Evolutionary conservation across 208 protist genomes (phyloP).

Genomic region (Herpetomonas samuelpessoai): DNA sequence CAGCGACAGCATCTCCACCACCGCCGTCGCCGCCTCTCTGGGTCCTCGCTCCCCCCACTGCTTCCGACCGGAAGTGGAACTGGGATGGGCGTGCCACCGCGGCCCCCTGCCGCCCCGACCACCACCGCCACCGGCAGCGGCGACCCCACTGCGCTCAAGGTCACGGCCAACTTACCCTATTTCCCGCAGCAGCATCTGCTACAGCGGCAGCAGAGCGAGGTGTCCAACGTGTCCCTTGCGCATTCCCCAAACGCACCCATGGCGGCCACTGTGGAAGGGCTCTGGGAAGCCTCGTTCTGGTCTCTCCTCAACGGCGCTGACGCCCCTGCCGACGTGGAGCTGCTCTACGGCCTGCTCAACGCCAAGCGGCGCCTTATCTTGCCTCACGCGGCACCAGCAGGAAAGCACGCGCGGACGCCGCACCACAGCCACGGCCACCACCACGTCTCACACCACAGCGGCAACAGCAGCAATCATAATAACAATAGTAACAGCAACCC

Average conservation of each 20-base stretch:
- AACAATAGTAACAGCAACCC: neutral
- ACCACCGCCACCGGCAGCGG: neutral
- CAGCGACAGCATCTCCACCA: neutral
- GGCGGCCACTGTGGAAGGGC: constrained; percentile 5
- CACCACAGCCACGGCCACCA: neutral
- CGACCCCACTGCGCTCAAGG: neutral
- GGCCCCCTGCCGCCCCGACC: too few relatives aligned
- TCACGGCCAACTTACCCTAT: neutral
- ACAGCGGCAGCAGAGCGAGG: neutral
- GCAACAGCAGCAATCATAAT: neutral
- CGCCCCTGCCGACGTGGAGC: constrained; percentile 26
- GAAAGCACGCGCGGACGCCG: neutral
- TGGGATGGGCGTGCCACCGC: too few relatives aligned
- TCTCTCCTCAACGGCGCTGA: constrained; percentile 32
- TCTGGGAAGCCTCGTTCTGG: constrained; percentile 47
- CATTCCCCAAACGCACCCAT: neutral
- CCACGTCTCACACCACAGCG: neutral
- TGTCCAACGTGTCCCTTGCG: neutral
- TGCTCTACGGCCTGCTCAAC: constrained; percentile 21
- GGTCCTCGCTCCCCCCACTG: neutral
- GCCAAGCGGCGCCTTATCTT: neutral
- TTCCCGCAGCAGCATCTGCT: neutral
- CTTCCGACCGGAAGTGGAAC: neutral
- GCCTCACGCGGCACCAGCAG: too few relatives aligned
- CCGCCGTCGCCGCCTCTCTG: neutral